Base-by-base conservation (phyloP, 2,329 filamentous ascomycete species). In the Penicillium brasilianum region DNA sequence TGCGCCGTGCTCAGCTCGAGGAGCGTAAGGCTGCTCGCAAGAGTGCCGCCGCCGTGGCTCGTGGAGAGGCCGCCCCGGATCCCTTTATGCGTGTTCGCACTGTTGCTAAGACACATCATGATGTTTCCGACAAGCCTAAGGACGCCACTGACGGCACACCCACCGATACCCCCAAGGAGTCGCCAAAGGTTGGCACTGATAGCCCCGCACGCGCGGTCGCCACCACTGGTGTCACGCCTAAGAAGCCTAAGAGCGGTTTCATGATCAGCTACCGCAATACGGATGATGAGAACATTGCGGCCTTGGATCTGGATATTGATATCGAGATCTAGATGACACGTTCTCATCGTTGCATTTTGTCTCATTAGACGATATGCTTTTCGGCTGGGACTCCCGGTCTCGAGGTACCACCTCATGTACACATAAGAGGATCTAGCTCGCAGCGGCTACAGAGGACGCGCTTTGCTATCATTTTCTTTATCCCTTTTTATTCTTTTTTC, bases 251-350 rank as follows among this genome's bases (percentile, higher is more conserved):
- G 60, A 74, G 70, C 4, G 84, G 84, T 1, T 74, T 86, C 66
- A 90, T 92, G 52, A 91, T 94, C 72, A 88, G 83, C 68, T 85
- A 91, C 78, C 88, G 90, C 32, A 85, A 93, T 59, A 90, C 90
- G 82, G 93, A 97, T 64, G 95, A 98, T 73, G 95, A 98, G 72
- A 90, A 97, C 58, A 94, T 98, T 76, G 93, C 90, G 1, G 85
- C 88, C 28, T 82, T 98, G 81, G 95, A 98, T 75, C 80, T 98
- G 69, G 94, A 92, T 30, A 92, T 98, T 74, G 94, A 98, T 69
- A 88, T 97, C 70, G 93, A 96, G 68, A 92, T 96, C 69, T 92
- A 81, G 62, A 34, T 14, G 25, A 11, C 5, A 10, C 4, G 37
- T 16, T 18, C 56, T 34, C 18, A 14, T 43, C 18, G 25, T 20